phyloP scores from a whole-genome alignment of 805 yeast genomes.

The Scheffersomyces coipomensis region DNA sequence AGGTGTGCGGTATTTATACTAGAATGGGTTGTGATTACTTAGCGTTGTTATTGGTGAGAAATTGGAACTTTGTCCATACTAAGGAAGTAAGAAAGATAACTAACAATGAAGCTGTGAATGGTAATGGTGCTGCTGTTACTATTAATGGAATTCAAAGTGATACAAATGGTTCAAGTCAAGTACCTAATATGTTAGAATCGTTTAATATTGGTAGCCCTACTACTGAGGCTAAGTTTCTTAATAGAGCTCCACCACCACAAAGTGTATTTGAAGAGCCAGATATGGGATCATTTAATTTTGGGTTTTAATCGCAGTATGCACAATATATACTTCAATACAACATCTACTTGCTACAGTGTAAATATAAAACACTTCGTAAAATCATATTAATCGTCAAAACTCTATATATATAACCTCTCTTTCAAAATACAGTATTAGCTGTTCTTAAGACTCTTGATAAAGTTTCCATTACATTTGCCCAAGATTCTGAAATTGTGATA shows the following conservation, averaged over 20 bases:
- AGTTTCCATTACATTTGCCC: constrained; percentile 8
- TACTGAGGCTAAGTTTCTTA: not conserved
- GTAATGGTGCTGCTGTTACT: not conserved
- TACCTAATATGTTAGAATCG: constrained; percentile 1
- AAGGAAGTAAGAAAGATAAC: constrained; percentile 9
- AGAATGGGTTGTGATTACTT: constrained; percentile 92
- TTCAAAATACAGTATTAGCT: constrained; percentile 4
- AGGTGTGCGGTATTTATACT: constrained; percentile 65
- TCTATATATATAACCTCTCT: no score
- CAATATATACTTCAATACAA: not conserved
- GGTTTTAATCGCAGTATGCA: no score
- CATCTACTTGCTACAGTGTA: no score
- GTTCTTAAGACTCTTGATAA: constrained; percentile 4
- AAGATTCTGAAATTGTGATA: constrained; percentile 12
- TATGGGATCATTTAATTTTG: constrained; percentile 68
- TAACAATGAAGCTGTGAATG: not conserved
- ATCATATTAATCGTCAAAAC: no score
- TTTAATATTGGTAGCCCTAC: not conserved
- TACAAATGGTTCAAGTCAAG: not conserved
- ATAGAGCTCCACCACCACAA: constrained; percentile 42
- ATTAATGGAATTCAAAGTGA: not conserved
- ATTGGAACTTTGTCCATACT: constrained; percentile 59
- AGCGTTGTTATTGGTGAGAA: constrained; percentile 57
- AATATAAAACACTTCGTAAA: no score
- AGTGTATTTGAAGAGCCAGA: constrained; percentile 68